Percentiles rank a stretch among this genome's conserved stretches.
Evolutionary conservation across 257 asterid genomes (phyloP).

Genomic region (Nicotiana tomentosiformis): DNA sequence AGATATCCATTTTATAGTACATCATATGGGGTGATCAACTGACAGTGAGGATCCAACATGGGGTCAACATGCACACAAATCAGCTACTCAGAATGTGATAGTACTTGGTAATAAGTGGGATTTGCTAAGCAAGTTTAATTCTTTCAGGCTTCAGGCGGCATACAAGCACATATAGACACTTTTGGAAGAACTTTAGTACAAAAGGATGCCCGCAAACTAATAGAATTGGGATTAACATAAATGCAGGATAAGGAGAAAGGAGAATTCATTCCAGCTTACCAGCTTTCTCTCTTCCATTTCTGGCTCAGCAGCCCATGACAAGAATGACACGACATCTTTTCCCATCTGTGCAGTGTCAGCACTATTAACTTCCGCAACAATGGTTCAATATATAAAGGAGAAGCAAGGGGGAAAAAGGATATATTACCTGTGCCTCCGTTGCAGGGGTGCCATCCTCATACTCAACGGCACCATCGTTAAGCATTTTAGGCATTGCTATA

Average conservation of each 20-base stretch:
- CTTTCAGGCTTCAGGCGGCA: background rate
- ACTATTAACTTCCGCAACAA: background rate
- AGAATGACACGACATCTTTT: slow-evolving; percentile 58
- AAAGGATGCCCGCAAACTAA: background rate
- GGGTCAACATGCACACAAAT: background rate
- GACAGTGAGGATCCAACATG: background rate
- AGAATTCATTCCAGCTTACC: slow-evolving; percentile 25
- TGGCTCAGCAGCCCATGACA: slow-evolving; percentile 84
- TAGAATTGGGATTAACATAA: background rate
- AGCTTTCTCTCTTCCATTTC: slow-evolving; percentile 80
- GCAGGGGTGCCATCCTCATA: slow-evolving; percentile 81
- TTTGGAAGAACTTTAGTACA: background rate
- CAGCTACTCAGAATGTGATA: background rate
- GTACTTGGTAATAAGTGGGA: background rate
- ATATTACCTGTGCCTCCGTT: slow-evolving; percentile 59
- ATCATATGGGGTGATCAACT: background rate
- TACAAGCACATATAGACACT: background rate
- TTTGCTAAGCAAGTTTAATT: background rate
- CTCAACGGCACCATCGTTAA: slow-evolving; percentile 72
- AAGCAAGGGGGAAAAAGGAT: background rate
- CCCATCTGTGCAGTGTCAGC: slow-evolving; percentile 45
- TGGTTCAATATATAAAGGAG: background rate
- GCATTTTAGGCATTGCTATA: slow-evolving; percentile 82
- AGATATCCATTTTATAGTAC: background rate
- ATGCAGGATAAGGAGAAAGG: background rate